Base-by-base conservation (phyloP, 345 rosid genomes). In the Eucalyptus melliodora region DNA sequence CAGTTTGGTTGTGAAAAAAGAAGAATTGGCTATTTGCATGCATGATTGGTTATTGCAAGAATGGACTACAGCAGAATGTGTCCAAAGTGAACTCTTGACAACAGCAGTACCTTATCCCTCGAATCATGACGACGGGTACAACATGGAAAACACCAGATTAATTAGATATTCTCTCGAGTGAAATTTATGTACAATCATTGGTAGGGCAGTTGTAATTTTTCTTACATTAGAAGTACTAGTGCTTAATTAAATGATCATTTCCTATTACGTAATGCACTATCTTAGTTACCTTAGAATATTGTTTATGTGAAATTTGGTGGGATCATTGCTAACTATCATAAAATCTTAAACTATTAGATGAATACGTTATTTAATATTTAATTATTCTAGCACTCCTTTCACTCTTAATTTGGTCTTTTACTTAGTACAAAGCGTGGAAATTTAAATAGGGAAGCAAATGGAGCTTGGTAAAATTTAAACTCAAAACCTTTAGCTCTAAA, bases 281-380 rank as follows among this genome's bases (percentile, higher is more conserved):
- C 1, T 31, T 31, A 67, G 23, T 67, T 67, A 31, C 19, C 40
- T 3, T 31, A 31, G 11, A 67, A 67, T 67, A 16, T 31, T 67
- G 14, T 8, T 53, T 19, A 53, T 53, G 24, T 53, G 59, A 53
- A 2, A 53, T 53, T 53, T 53, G 2, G 5, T 8, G 4, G 0
- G 5, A 53, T 8, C 10, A 19, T 8, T 53, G 0, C 24, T 19
- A 19, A 53, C 26, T 8, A 1, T 53, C 9, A 9, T 19, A 53
- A 53, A 53, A 19, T 8, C 9, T 53, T 53, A 53, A 53, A 19
- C 2, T 53, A 53, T 53, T 53, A 53, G 2, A 53, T 53, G 56
- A 53, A 53, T 0, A 0, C 10, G 2, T 53, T 8, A 8, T 53
- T 53, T 53, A 53, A 53, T 19, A 53, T 19, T 53, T 53, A 53